Evolutionary conservation across 2,329 filamentous ascomycete genomes (phyloP), one percentile per base, ranked within the genome.

Genomic region (Arthrobotrys entomopaga): DNA sequence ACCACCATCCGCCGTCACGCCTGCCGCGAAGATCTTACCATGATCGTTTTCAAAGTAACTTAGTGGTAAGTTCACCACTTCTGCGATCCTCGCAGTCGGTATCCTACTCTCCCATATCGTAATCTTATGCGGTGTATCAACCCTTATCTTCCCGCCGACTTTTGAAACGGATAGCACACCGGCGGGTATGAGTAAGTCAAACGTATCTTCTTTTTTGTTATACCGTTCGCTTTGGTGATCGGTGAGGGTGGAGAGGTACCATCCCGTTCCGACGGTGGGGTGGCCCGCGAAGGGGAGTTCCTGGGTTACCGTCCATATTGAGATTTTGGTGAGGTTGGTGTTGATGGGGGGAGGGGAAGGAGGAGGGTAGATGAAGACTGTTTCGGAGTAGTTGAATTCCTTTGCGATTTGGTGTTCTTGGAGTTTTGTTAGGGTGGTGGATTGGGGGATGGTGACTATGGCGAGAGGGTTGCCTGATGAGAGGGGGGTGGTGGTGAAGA

Each of bases 351-450:
- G 16, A 3, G 26, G 76, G 61, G 7, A 78, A 72, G 3, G 76
- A 7, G 40, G 7, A 2, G 69, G 61, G 43, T 73, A 73, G 3
- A 75, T 56, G 78, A 89, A 89, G 53, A 88, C 86, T 0, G 87
- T 89, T 80, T 89, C 87, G 58, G 86, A 87, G 77, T 87, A 85
- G 80, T 87, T 88, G 82, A 89, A 89, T 80, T 90, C 88, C 65
- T 83, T 82, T 49, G 87, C 87, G 73, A 89, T 85, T 75, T 81
- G 79, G 78, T 88, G 86, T 78, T 89, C 89, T 78, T 85, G 83
- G 1, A 81, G 79, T 77, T 86, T 84, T 1, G 83, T 82, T 20
- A 88, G 81, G 13, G 78, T 77, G n/a, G 80, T 77, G 16, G 79
- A 67, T 11, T 81, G 75, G 1, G 86, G 86, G 73, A 89, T 82